Evolutionary conservation across 164 flowering plant species (phyloP), one percentile per base, ranked within the genome.

Genomic region (Piper longum): DNA sequence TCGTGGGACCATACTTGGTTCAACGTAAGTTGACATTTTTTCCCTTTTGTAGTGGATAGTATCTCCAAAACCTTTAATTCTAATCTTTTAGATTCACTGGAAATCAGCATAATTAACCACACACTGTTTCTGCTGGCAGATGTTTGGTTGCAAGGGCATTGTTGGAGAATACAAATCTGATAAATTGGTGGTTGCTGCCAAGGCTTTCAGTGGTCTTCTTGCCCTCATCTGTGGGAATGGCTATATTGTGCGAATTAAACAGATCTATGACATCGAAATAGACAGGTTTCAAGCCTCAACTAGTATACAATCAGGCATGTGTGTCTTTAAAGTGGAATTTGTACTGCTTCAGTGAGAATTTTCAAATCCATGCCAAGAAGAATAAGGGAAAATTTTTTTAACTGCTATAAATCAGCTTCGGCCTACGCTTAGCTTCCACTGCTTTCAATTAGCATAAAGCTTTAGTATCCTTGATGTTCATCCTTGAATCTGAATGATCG

Each of bases 161-260:
- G 82, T 78, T 88, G 63, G 99, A 90, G 79, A 90, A 88, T 69
- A 66, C 96, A 62, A 66, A 90, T 64, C 69, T 88, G 78, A 90
- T 93, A 69, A 82, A 80, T 76, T 93, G 93, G 96, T 84, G 88
- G 41, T 76, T 93, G 69, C 51, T 90, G 70, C 67, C 78, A 16
- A 88, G 82, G 99, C 99, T 16, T 57, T 90, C 17, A 82, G 79
- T 65, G 99, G 99, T 43, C 85, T 93, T 67, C 65, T 87, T 78
- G 96, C 96, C 65, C 89, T 93, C 44, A 78, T 93, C 43, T 93
- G 97, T 48, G 99, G 96, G 54, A 93, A 90, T 75, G 97, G 97
- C 60, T 93, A 87, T 68, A 93, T 93, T 61, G 99, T 93, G 70
- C 97, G 99, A 78, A 90, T 93, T 79, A 93, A 93, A 75, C 99